Base-by-base conservation (phyloP, 495 filamentous ascomycete genomes). In the Xylaria cubensis region DNA sequence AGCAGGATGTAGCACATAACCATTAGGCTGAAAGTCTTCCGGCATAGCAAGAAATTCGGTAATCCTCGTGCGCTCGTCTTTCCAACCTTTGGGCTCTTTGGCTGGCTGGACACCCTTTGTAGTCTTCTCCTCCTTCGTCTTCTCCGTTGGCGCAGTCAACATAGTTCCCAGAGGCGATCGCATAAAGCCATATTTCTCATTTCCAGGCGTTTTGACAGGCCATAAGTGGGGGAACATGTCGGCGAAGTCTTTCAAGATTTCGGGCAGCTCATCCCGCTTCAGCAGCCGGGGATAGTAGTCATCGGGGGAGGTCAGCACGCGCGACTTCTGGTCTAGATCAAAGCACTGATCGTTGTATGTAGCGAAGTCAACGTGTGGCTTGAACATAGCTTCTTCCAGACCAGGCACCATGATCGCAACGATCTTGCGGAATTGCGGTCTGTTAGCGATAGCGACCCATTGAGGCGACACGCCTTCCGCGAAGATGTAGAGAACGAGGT, bases 361-460 rank as follows among this genome's bases (percentile, higher is more conserved):
- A 19, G 83, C 75, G 53, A 91, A 82, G 44, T 88, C 81, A 6
- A 93, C 86, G 15, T 82, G 86, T 29, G 88, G 87, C 82, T 94
- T 89, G 81, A 98, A 97, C 93, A 97, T 95, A 41, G 90, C 92
- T 74, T 92, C 88, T 79, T 97, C 94, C 17, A 98, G 80, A 13
- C 95, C 96, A 0, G 96, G 97, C 8, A 97, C 92, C 92, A 98
- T 95, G 70, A 98, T 82, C n/a, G 94, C 88, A 19, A 97, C 96
- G 26, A 94, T 91, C 80, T 95, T 97, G 46, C 90, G 85, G 64
- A 98, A 90, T 74, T 90, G 84, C 0, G 86, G 86, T 64, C 93
- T 92, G 77, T 97, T 88, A 74, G 89, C 87, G 59, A 97, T 86
- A 26, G 92, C 89, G 21, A 97, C 89, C 92, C 95, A 99, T 81